Percentiles rank a stretch among this genome's conserved stretches.
Conservation (phyloP, 225 moss, liverwort and hornwort genomes). For the Marchantia paleacea region DNA sequence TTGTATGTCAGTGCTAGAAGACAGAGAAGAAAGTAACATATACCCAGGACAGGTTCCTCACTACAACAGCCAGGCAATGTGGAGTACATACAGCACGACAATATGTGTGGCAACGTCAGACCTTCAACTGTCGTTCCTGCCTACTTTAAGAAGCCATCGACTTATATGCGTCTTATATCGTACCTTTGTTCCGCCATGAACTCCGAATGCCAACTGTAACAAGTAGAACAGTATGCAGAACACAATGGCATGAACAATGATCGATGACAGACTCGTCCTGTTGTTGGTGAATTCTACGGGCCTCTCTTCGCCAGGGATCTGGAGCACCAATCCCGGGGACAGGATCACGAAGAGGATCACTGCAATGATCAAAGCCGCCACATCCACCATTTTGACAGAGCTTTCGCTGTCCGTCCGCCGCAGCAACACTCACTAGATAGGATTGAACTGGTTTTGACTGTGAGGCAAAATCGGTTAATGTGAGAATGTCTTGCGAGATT, state of each 20-base stretch:
- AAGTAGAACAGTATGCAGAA: constrained; percentile 62
- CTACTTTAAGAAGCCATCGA: background rate
- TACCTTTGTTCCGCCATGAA: constrained; percentile 42
- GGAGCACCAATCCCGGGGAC: constrained; percentile 75
- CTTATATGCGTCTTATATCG: background rate
- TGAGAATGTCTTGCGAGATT: too few relatives aligned
- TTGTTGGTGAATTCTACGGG: constrained; percentile 79
- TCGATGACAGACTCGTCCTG: constrained; percentile 61
- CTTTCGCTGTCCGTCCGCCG: too few relatives aligned
- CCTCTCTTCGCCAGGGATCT: constrained; percentile 88
- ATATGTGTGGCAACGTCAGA: background rate
- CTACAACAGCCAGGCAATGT: too few relatives aligned
- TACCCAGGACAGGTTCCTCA: background rate
- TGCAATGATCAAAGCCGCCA: constrained; percentile 60
- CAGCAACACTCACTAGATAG: background rate
- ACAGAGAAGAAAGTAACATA: background rate
- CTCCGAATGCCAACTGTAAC: constrained; percentile 53
- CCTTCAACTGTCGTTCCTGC: too few relatives aligned
- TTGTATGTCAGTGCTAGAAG: too few relatives aligned
- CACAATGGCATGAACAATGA: constrained; percentile 83
- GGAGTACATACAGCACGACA: too few relatives aligned
- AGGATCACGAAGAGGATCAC: constrained; percentile 64
- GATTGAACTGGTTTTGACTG: background rate
- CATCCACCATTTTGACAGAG: constrained; percentile 56
- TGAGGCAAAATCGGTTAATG: background rate